Conservation (phyloP, 139 green algal genomes). For the Picochlorum sp. region DNA sequence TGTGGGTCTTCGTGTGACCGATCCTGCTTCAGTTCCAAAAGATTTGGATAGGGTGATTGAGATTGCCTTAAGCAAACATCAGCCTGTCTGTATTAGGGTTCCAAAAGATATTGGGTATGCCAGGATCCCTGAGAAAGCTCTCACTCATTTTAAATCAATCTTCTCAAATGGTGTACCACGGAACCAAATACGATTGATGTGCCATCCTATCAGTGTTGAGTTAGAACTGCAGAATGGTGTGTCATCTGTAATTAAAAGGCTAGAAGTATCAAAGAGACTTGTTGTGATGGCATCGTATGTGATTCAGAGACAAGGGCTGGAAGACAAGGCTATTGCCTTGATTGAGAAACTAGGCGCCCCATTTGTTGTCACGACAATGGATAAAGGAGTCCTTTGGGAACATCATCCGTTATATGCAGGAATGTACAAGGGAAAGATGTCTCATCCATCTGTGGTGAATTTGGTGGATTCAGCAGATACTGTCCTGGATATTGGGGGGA, state of each 20-base stretch:
- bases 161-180: no score
- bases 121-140: not conserved
- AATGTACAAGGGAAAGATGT: slow-evolving; percentile 6
- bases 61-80: not conserved
- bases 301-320: not conserved
- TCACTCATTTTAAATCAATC: no score
- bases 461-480: slow-evolving; percentile 1
- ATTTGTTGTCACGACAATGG: slow-evolving; percentile 3
- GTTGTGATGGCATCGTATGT: slow-evolving; percentile 2
- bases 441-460: not conserved
- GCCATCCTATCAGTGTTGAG: not conserved
- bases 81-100: slow-evolving; percentile 4
- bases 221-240: slow-evolving; percentile 2
- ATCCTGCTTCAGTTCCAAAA: not conserved
- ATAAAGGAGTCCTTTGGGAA: slow-evolving; percentile 9
- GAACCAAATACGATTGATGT: no score
- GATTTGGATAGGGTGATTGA: slow-evolving; percentile 14
- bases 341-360: not conserved
- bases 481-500: slow-evolving; percentile 3
- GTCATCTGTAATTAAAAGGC: not conserved
- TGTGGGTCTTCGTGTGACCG: not conserved
- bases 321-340: not conserved
- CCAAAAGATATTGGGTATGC: slow-evolving; percentile 6
- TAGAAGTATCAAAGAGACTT: not conserved
- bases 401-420: slow-evolving; percentile 3